Percentiles rank a stretch among this genome's conserved stretches.
phyloP scores from a whole-genome alignment of 2,329 filamentous ascomycete species.

The Lasiodiplodia sp. region DNA sequence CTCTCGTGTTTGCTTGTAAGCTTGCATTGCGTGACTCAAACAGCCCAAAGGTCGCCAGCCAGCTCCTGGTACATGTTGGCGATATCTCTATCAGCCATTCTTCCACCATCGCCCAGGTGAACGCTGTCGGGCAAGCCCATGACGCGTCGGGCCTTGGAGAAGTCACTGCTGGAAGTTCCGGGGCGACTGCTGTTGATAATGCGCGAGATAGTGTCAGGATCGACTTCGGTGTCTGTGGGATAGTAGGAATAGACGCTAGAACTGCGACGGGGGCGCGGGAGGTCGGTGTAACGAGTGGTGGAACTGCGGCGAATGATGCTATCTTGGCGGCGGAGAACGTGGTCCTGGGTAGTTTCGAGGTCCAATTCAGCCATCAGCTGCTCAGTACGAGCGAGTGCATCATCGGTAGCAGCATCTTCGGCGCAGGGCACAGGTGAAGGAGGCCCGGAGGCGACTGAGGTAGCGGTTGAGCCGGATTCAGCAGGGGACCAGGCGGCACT shows the following conservation, averaged over 20 bases:
- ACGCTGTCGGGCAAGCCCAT: slow-evolving; percentile 17
- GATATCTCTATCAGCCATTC: slow-evolving; percentile 8
- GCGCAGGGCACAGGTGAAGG: not conserved
- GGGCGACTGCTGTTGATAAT: slow-evolving; percentile 10
- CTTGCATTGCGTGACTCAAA: not conserved
- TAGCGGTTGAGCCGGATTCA: slow-evolving; percentile 12
- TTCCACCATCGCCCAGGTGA: not conserved
- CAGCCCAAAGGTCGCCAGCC: slow-evolving; percentile 2
- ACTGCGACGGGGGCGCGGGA: not conserved
- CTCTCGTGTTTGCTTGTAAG: not conserved
- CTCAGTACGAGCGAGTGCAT: slow-evolving; percentile 24
- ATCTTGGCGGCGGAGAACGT: not conserved
- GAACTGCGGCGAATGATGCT: not conserved
- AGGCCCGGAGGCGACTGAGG: not conserved
- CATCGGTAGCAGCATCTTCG: not conserved
- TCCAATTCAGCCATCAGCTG: slow-evolving; percentile 28
- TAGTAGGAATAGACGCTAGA: not conserved
- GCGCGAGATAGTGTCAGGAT: not conserved
- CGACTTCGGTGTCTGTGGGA: not conserved
- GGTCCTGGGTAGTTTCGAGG: slow-evolving; percentile 13
- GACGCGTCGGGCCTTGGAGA: slow-evolving; percentile 8
- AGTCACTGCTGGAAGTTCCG: not conserved
- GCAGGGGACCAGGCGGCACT: slow-evolving; percentile 16
- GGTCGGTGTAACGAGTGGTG: not conserved
- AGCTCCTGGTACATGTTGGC: slow-evolving; percentile 26